A percentile compares a stretch with the other conserved stretches of the same genome.
Evolutionary conservation across 2,329 filamentous ascomycete genomes (phyloP).

Genomic region (Aspergillus aculeatus): DNA sequence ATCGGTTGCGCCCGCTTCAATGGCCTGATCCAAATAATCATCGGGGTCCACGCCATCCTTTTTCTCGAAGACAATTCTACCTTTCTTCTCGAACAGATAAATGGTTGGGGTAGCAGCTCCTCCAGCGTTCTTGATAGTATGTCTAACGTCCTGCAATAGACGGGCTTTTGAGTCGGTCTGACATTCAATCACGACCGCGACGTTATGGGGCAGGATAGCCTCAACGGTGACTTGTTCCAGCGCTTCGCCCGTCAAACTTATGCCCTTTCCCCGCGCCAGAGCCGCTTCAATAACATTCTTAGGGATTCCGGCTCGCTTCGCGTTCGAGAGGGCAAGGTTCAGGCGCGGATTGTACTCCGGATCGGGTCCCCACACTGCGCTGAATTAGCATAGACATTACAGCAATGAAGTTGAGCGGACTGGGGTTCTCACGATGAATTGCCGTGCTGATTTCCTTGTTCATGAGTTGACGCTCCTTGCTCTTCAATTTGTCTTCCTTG

Average conservation of each 20-base stretch:
- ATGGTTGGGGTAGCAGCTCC: conserved; percentile 71
- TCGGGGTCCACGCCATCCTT: conserved; percentile 59
- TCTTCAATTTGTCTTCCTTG: conserved; percentile 74
- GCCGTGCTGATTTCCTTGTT: conserved; percentile 71
- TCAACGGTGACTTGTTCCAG: conserved; percentile 80
- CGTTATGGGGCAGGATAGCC: conserved; percentile 70
- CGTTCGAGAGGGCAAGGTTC: conserved; percentile 67
- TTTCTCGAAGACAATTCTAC: conserved; percentile 68
- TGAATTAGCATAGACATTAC: conserved; percentile 11
- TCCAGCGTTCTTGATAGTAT: conserved; percentile 67
- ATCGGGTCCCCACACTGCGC: conserved; percentile 70
- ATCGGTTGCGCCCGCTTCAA: conserved; percentile 73
- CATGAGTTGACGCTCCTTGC: conserved; percentile 65
- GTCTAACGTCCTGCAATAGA: conserved; percentile 69
- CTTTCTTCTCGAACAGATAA: conserved; percentile 82
- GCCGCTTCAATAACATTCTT: conserved; percentile 82
- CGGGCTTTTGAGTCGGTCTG: conserved; percentile 79
- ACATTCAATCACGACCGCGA: conserved; percentile 78
- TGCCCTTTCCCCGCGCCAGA: conserved; percentile 83
- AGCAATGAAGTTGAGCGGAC: background rate
- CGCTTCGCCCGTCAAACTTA: conserved; percentile 68
- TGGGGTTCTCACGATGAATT: conserved; percentile 62
- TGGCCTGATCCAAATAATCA: conserved; percentile 73
- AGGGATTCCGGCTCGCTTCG: conserved; percentile 82
- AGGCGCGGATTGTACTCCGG: conserved; percentile 73